Evolutionary conservation across 345 rosid genomes (phyloP), one percentile per base, ranked within the genome.

Genomic region (Syzygium grande): DNA sequence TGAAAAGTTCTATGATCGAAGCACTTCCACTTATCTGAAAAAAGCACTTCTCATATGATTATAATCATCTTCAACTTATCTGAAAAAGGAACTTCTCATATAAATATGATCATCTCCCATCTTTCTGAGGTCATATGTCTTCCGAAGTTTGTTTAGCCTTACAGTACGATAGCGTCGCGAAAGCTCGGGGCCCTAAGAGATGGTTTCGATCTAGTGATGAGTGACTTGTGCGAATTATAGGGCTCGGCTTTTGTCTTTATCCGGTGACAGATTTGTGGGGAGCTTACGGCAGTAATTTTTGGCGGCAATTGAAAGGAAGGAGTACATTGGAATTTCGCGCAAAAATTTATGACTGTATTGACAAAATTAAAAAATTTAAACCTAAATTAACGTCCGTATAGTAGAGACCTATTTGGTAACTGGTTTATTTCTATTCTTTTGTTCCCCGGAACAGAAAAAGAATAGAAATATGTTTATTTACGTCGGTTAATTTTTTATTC

Each of bases 251-350:
- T 38, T 17, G 27, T 73, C 61, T 73, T 73, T 49, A 73, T 2
- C 46, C 38, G 25, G 49, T 4, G 27, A 73, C 49, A 34, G 80
- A 34, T 73, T 73, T 38, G 23, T 9, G 49, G 38, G 4, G 25
- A 73, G 34, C 46, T 73, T 13, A 73, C 3, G 0, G 16, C 21
- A 5, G 22, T 23, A 65, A 65, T 29, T 15, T 63, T 2, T 19
- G 34, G 30, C 0, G 5, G 11, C 17, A 65, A 29, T 29, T 63
- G 77, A 1, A 15, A 0, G 1, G 3, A 17, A 17, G 6, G 25
- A 9, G 38, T 68, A 68, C 0, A 1, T 19, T 34, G 80, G 3
- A 68, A 19, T 73, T 38, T 73, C 0, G 25, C 1, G 41, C 1
- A 73, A 73, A 73, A 11, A 0, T 73, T 34, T 19, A 73, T 3